Conservation (phyloP, 768 basidiomycete genomes). For the Naganishia onofrii region DNA sequence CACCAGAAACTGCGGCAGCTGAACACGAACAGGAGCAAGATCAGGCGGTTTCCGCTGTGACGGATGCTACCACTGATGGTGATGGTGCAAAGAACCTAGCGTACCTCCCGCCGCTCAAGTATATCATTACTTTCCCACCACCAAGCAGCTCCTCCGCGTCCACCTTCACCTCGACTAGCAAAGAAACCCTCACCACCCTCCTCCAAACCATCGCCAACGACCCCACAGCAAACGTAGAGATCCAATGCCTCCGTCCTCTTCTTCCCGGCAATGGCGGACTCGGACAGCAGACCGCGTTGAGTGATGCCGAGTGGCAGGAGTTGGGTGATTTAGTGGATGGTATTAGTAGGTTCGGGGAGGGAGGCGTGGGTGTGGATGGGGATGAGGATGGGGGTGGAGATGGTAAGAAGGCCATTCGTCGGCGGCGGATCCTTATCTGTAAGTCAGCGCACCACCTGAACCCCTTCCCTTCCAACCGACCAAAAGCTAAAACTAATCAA, state of each 20-base stretch:
- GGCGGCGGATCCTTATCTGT: constrained; percentile 10
- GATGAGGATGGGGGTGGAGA: not conserved
- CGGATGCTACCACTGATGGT: no score
- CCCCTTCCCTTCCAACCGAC: no score
- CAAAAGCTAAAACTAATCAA: no score
- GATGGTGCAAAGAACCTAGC: no score
- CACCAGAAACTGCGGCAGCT: not conserved
- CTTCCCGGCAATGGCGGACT: no score
- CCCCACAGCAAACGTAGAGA: not conserved
- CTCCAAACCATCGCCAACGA: not conserved
- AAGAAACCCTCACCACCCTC: not conserved
- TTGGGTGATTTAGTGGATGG: not conserved
- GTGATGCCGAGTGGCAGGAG: constrained; percentile 2
- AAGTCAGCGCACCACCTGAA: not conserved
- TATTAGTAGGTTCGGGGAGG: not conserved
- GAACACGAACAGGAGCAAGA: not conserved
- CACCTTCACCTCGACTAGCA: not conserved
- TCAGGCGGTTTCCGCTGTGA: not conserved
- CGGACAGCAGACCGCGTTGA: not conserved
- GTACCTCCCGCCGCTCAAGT: constrained; percentile 3
- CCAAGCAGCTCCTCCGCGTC: no score
- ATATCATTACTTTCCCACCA: constrained; percentile 4
- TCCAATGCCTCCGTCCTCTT: not conserved
- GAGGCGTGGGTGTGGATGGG: not conserved
- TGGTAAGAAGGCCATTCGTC: no score